These are phyloP conservation scores for Alternaria gansuensis DNA, from an alignment of 2,329 filamentous ascomycete genomes.

Conservation along the genomic window DNA sequence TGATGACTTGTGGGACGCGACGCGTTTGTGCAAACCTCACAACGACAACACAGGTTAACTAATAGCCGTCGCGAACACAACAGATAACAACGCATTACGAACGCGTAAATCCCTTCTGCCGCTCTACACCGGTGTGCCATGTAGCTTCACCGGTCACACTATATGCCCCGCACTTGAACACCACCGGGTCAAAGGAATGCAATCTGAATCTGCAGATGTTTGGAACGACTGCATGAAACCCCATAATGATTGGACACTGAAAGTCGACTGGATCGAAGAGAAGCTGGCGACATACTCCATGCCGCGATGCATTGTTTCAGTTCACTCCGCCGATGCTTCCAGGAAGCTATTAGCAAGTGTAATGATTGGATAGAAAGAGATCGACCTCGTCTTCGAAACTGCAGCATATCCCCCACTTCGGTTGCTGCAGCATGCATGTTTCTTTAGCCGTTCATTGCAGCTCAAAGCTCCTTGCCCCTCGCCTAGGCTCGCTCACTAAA, in stretches of 20 bases:
- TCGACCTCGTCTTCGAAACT: constrained; percentile 18
- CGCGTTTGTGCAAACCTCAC: not conserved
- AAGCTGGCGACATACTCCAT: not conserved
- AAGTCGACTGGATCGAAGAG: constrained; percentile 5
- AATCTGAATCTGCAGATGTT: constrained; percentile 3
- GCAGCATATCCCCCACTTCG: constrained; percentile 18
- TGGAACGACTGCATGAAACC: constrained; percentile 13
- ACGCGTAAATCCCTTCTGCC: constrained; percentile 42
- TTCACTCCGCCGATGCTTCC: constrained; percentile 16
- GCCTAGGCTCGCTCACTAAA: constrained; percentile 6
- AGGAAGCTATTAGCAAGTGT: constrained; percentile 26
- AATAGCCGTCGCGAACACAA: constrained; percentile 19
- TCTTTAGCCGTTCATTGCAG: constrained; percentile 1
- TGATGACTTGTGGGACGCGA: not conserved
- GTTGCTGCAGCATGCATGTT: constrained; percentile 4
- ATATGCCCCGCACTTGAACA: constrained; percentile 15
- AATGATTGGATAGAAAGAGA: constrained; percentile 31
- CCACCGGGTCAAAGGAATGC: not conserved
- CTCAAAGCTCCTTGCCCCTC: constrained; percentile 15
- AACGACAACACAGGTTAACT: constrained; percentile 1
- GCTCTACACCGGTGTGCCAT: constrained; percentile 3
- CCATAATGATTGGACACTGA: constrained; percentile 29
- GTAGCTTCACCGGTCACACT: constrained; percentile 19
- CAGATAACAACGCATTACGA: constrained; percentile 24
- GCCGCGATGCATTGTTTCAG: constrained; percentile 26